Evolutionary conservation across 352 stramenopile genomes (phyloP), one percentile per base, ranked within the genome.

Genomic region (Thalassiosira hispida): DNA sequence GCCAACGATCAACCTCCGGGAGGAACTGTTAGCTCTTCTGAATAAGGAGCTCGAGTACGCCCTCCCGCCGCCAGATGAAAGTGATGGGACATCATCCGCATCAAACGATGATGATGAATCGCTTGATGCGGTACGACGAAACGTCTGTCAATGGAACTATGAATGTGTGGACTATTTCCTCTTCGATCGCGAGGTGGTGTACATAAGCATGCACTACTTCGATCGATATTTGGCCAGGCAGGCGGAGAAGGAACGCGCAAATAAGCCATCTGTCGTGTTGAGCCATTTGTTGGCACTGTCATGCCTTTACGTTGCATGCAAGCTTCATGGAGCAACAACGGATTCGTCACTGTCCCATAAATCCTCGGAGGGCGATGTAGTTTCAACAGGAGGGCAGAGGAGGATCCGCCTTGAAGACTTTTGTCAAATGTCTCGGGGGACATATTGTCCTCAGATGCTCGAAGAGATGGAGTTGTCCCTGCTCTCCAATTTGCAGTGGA

Each of bases 91-190:
- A 5, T n/a, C 16, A 14, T 51, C 31, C 1, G 18, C 16, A 14
- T 51, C 31, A 12, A 9, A 62, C 20, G 40, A 60, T 6, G 35
- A 55, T n/a, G 35, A 56, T 22, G n/a, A 69, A 23, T 18, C 55
- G 8, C 4, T 51, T 38, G 25, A 53, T 18, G 52, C 46, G 6
- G 25, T 62, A 38, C 22, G 68, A 14, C 68, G 31, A 31, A 60
- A 51, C 18, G 46, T 79, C 23, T 79, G 70, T 31, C 33, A 79
- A 35, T 81, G 73, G 73, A 69, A 62, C 38, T 81, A 81, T 25
- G 61, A 81, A 51, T 73, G 63, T n/a, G 65, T 69, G 6, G 73
- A 81, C 38, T 75, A 81, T 47, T 79, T 79, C 29, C 27, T 52
- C 1, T 33, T 73, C 22, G 70, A 79, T 49, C 57, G 70, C 31